These are phyloP conservation scores for Populus tomentosa DNA, from an alignment of 441 rosid species.

Conservation along the genomic window DNA sequence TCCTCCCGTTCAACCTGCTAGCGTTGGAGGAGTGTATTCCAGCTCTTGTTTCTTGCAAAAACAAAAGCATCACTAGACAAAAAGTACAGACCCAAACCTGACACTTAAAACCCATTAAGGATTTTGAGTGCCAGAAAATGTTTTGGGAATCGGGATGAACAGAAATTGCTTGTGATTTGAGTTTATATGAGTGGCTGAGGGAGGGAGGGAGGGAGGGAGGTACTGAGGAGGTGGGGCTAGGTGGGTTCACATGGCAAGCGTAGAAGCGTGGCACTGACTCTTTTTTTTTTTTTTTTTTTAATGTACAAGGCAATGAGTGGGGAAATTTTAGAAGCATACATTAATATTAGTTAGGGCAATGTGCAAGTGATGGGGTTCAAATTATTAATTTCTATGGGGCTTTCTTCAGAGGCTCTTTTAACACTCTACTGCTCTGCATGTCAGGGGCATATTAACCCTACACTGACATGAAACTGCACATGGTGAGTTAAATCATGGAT, in stretches of 20 bases:
- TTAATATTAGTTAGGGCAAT: slow-evolving; percentile 1
- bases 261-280: background rate
- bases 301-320: background rate
- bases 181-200: slow-evolving; percentile 10
- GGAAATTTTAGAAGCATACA: slow-evolving; percentile 1
- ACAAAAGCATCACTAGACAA: slow-evolving; percentile 6
- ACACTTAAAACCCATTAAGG: slow-evolving; percentile 19
- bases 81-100: slow-evolving; percentile 6
- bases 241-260: background rate
- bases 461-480: background rate
- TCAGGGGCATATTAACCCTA: background rate
- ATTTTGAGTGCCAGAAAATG: slow-evolving; percentile 13
- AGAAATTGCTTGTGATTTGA: slow-evolving; percentile 7
- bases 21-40: slow-evolving; percentile 17
- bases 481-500: background rate
- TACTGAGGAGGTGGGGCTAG: background rate
- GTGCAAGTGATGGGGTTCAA: background rate
- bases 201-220: background rate
- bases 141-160: slow-evolving; percentile 1
- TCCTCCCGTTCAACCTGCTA: slow-evolving; percentile 37
- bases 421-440: background rate
- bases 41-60: slow-evolving; percentile 24
- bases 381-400: background rate
- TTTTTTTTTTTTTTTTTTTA: no score
- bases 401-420: background rate